phyloP scores from a whole-genome alignment of 2,329 filamentous ascomycete genomes.

The Chrysoporthe austroafricana region DNA sequence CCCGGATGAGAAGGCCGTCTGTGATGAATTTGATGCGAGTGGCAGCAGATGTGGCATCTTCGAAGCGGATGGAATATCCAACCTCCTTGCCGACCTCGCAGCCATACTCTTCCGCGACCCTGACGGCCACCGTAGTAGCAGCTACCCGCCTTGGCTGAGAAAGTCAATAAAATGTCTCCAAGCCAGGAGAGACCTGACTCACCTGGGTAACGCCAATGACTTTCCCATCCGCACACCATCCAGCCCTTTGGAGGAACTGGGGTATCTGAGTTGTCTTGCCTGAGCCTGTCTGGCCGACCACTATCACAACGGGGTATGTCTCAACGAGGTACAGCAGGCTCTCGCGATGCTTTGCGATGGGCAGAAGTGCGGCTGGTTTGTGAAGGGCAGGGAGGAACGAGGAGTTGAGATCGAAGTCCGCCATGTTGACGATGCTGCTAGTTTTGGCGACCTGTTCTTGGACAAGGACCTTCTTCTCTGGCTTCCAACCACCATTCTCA shows the following conservation, averaged over 20 bases:
- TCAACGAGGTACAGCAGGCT: slow-evolving; percentile 85
- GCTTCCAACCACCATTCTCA: no score
- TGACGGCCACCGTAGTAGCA: slow-evolving; percentile 83
- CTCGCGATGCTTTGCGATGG: slow-evolving; percentile 82
- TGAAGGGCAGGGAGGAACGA: slow-evolving; percentile 80
- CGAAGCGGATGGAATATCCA: slow-evolving; percentile 90
- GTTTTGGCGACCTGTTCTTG: not conserved
- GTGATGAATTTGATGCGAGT: slow-evolving; percentile 96
- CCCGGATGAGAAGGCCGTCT: slow-evolving; percentile 86
- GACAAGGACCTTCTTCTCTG: no score
- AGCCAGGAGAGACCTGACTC: slow-evolving; percentile 40
- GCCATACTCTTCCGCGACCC: slow-evolving; percentile 87
- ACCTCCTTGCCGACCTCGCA: slow-evolving; percentile 88
- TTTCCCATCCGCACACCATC: slow-evolving; percentile 86
- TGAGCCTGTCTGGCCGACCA: slow-evolving; percentile 92
- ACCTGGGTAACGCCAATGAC: slow-evolving; percentile 90
- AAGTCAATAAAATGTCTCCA: slow-evolving; percentile 19
- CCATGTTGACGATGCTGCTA: slow-evolving; percentile 43
- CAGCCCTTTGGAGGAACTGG: slow-evolving; percentile 84
- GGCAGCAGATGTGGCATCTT: slow-evolving; percentile 83
- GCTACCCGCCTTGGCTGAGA: slow-evolving; percentile 82
- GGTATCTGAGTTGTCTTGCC: slow-evolving; percentile 97
- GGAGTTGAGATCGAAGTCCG: slow-evolving; percentile 60
- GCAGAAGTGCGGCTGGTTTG: slow-evolving; percentile 81
- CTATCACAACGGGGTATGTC: slow-evolving; percentile 79